Percentiles rank a stretch among this genome's conserved stretches.
Conservation (phyloP, 2,329 filamentous ascomycete species). For the Myriosclerotinia duriaeana region DNA sequence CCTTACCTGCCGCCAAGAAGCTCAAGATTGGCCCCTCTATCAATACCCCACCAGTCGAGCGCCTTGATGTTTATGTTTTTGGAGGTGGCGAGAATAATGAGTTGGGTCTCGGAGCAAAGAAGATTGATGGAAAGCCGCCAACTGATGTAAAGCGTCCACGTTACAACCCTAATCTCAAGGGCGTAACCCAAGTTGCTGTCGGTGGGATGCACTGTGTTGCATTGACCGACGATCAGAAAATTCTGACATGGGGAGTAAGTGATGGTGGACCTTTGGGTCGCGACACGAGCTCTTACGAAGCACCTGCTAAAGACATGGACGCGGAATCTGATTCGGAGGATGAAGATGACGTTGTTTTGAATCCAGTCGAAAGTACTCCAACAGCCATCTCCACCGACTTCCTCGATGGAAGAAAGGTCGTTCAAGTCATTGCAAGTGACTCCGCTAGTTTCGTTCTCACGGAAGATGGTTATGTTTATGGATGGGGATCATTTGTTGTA, state of each 20-base stretch:
- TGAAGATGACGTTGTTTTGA: constrained; percentile 59
- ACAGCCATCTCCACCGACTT: constrained; percentile 37
- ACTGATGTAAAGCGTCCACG: constrained; percentile 75
- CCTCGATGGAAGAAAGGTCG: background rate
- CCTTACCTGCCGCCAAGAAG: constrained; percentile 11
- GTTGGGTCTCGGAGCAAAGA: constrained; percentile 72
- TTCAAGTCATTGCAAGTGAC: constrained; percentile 64
- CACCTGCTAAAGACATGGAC: constrained; percentile 58
- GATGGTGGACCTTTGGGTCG: constrained; percentile 79
- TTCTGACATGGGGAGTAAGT: constrained; percentile 85
- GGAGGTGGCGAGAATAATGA: constrained; percentile 80
- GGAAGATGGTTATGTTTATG: constrained; percentile 72
- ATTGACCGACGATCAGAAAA: constrained; percentile 75
- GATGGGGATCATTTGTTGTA: constrained; percentile 80
- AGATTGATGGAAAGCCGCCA: constrained; percentile 56
- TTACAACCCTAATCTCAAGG: constrained; percentile 60
- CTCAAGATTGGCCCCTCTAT: constrained; percentile 7
- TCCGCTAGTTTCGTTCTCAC: constrained; percentile 76
- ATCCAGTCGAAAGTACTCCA: constrained; percentile 71
- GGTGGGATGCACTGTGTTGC: constrained; percentile 82
- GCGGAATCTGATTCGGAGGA: constrained; percentile 47
- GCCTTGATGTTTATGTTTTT: constrained; percentile 74
- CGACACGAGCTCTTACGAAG: constrained; percentile 60
- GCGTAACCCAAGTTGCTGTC: constrained; percentile 72
- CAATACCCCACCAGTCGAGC: constrained; percentile 2